phyloP scores from a whole-genome alignment of 805 yeast species.

The Candida tallmaniae region DNA sequence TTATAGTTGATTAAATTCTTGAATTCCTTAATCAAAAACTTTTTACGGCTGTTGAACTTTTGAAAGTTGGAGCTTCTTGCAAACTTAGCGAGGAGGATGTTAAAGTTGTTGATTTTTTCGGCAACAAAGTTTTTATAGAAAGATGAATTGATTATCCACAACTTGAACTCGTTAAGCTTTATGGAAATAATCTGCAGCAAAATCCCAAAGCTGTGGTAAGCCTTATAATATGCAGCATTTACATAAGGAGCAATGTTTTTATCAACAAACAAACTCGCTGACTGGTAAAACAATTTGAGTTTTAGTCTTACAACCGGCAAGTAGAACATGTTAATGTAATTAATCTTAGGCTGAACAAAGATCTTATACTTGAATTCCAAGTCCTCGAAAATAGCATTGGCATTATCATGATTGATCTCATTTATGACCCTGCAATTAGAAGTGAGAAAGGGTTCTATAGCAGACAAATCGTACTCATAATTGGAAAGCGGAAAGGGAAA shows the following conservation, averaged over 20 bases:
- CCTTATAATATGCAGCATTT: not conserved
- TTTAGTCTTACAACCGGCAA: conserved; percentile 10
- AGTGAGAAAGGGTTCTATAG: conserved; percentile 5
- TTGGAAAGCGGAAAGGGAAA: not conserved
- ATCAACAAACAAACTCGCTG: not conserved
- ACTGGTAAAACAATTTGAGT: not conserved
- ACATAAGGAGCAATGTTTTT: conserved; percentile 1
- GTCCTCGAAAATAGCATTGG: conserved; percentile 7
- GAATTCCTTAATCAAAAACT: conserved; percentile 23
- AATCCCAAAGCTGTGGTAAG: not conserved
- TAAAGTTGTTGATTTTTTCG: conserved; percentile 1
- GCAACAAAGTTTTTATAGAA: conserved; percentile 5
- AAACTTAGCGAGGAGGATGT: conserved; percentile 6
- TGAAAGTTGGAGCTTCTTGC: conserved; percentile 10
- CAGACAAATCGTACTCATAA: conserved; percentile 1
- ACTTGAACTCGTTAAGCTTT: conserved; percentile 1
- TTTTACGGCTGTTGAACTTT: conserved; percentile 18
- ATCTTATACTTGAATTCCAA: conserved; percentile 11
- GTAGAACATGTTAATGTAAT: conserved; percentile 6
- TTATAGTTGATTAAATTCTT: conserved; percentile 17
- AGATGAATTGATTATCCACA: conserved; percentile 2
- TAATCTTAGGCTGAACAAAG: conserved; percentile 7
- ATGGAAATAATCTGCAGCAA: not conserved
- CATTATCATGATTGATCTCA: conserved; percentile 11
- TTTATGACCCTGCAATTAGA: conserved; percentile 9